Base-by-base conservation (phyloP, 1,139 yeast genomes). In the Blastobotrys malaysiensis region DNA sequence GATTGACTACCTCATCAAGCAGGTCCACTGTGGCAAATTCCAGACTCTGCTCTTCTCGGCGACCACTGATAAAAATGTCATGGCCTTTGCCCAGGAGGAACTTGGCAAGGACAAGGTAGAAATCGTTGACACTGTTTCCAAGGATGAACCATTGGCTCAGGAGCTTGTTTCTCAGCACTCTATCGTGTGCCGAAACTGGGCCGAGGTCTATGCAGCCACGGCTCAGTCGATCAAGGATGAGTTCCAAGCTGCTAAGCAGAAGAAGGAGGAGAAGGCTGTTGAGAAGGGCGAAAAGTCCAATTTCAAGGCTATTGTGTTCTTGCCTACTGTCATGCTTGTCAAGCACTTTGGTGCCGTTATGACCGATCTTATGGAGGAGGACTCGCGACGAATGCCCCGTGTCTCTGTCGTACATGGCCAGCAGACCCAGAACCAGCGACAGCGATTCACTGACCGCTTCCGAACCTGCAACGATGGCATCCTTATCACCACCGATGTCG, bases 401-500 rank as follows among this genome's bases (percentile, higher is more conserved):
- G 45, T 45, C 1, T 43, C 5, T n/a, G 65, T 67, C 16, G 76
- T 88, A 54, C 95, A 89, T 62, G 96, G 97, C 50, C 82, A 84
- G 66, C 73, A 86, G 72, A 69, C 83, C 31, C 96, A 88, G 69
- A 71, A 75, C 45, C 76, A 75, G 43, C 81, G 96, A 69, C 85
- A 83, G 65, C 72, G 76, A 57, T 71, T 81, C 22, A 83, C 87
- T 55, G 74, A 73, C 53, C 67, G 64, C 20, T 88, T 86, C 76
- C 79, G 86, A 66, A 69, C 65, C 47, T 65, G 76, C 27, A 65
- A 71, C 45, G 71, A 74, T 24, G 85, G 88, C 54, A 66, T 91
- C 46, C 76, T 91, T 54, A 80, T 91, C 51, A 86, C 95, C 48
- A 88, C 97, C 1, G 96, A 91, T 72, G 97, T 93, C 54, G 96